Evolutionary conservation across 2,329 filamentous ascomycete species (phyloP).

Genomic region (Pseudogymnoascus sp.): DNA sequence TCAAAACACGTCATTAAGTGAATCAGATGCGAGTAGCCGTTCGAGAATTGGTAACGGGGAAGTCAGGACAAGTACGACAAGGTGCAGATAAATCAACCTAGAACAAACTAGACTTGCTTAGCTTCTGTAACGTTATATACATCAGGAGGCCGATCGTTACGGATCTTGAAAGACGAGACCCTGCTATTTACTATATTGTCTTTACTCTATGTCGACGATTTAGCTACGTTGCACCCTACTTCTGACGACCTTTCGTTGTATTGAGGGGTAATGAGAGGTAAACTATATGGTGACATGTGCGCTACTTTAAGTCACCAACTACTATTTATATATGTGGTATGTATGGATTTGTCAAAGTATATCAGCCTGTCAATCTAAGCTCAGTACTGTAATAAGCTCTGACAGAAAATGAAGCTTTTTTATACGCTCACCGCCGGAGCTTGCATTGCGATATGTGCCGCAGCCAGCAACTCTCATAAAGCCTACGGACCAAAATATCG

Average conservation of each 20-base stretch:
- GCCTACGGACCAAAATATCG: constrained; percentile 12
- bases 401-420: background rate
- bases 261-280: background rate
- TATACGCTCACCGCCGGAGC: background rate
- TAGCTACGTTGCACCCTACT: background rate
- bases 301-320: background rate
- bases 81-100: no score
- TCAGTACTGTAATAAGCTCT: background rate
- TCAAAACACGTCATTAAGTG: no score
- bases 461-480: background rate
- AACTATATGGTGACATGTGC: background rate
- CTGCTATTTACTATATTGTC: no score
- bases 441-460: background rate
- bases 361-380: background rate
- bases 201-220: background rate
- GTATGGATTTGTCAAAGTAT: background rate
- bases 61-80: no score
- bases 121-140: no score
- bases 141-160: no score
- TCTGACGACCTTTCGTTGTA: background rate
- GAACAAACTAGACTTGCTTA: no score
- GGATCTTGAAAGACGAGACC: no score
- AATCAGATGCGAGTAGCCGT: no score
- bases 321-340: background rate
- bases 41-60: no score